Base-by-base conservation (phyloP, 73 alveolate genomes). In the Halteria grandinella region DNA sequence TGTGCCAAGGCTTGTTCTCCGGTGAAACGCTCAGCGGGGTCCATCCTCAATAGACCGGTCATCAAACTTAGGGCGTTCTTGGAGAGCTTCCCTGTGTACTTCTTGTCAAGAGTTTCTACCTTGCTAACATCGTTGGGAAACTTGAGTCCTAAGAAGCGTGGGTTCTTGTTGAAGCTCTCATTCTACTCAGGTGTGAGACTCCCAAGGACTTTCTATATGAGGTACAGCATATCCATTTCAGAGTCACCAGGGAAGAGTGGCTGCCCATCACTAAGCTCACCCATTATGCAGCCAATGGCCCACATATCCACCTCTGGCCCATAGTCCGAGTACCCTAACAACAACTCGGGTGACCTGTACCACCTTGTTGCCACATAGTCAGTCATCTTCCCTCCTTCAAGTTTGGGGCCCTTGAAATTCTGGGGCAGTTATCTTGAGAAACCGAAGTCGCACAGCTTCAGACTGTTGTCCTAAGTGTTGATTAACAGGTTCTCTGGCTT, bases 241-340 rank as follows among this genome's bases (percentile, higher is more conserved):
- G 86, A 57, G 43, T 92, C 93, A 17, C 98, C 98, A 0, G 97
- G 97, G 54, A 92, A 92, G 32, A 92, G 48, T 50, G 98, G 96
- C 45, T 86, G 58, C 14, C 98, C 98, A 74, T 92, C 98, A 41
- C 89, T 70, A 34, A 92, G 75, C 52, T 92, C 98, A 23, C 98
- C 98, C 97, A 92, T 89, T 18, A 92, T 79, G 50, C 98, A 92
- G 8, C 98, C 98, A 31, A 92, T 88, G 21, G 98, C 97, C 98
- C 99, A 94, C 79, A 83, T 55, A 60, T 94, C 98, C 0, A 92
- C 95, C 49, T 77, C 98, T 62, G 81, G 84, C 29, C 96, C 97
- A 52, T 94, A 94, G 39, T 66, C 74, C 14, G 93, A 73, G 52
- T 80, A 85, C 0, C 98, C 96, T 20, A 93, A 79, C 39, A 93